phyloP scores from a whole-genome alignment of 2,329 filamentous ascomycete species.

The Paraphaeosphaeria minitans region DNA sequence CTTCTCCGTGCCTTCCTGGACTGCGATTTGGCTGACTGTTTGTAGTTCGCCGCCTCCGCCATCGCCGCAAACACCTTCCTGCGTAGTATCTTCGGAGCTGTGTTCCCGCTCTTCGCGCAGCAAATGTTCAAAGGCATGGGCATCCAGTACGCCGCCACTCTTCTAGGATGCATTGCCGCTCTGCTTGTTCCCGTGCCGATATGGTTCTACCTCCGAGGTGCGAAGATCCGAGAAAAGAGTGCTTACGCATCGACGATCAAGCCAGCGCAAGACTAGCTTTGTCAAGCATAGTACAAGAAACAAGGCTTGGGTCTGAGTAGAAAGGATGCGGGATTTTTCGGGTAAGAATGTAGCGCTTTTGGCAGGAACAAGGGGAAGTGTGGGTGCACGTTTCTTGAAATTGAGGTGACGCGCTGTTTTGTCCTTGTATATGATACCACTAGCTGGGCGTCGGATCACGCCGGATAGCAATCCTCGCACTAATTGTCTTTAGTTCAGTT shows the following conservation, averaged over 20 bases:
- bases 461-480: neutral
- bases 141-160: conserved; percentile 53
- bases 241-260: conserved; percentile 50
- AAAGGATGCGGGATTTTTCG: neutral
- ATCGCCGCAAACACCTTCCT: conserved; percentile 63
- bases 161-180: conserved; percentile 52
- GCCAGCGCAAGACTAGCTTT: conserved; percentile 11
- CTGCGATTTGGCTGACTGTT: conserved; percentile 15
- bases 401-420: neutral
- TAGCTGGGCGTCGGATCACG: neutral
- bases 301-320: neutral
- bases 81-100: conserved; percentile 56
- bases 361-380: neutral
- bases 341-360: neutral
- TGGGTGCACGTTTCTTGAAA: neutral
- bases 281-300: neutral
- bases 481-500: neutral
- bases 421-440: conserved; percentile 1
- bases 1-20: neutral
- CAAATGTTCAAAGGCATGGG: conserved; percentile 63
- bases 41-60: conserved; percentile 56
- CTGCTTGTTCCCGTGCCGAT: conserved; percentile 53
- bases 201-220: conserved; percentile 51
- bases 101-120: conserved; percentile 60
- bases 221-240: conserved; percentile 51